Conservation (phyloP, 2,329 filamentous ascomycete genomes). For the Diaporthe batatas region DNA sequence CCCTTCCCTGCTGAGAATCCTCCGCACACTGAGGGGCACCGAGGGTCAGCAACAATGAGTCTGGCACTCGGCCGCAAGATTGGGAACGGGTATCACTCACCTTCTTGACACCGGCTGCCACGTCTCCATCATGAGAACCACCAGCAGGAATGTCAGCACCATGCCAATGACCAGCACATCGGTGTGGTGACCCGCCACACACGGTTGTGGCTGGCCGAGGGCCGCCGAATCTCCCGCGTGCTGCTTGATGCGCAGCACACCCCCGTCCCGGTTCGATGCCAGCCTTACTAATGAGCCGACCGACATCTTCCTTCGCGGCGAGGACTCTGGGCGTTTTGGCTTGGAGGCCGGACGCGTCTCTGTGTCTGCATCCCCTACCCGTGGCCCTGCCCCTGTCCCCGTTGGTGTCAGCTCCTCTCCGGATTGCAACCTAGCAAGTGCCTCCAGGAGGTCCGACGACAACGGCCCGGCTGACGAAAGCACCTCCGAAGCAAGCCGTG, state of each 20-base stretch:
- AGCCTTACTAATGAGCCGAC: slow-evolving; percentile 39
- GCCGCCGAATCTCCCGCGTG: slow-evolving; percentile 15
- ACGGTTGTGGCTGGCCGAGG: not conserved
- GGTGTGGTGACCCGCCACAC: slow-evolving; percentile 43
- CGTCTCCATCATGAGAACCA: slow-evolving; percentile 50
- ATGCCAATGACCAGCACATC: slow-evolving; percentile 51
- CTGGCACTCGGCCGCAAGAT: not conserved
- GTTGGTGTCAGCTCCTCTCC: not conserved
- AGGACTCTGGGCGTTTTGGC: not conserved
- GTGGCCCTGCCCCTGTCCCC: not conserved
- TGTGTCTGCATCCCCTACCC: not conserved
- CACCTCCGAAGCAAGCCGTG: slow-evolving; percentile 42
- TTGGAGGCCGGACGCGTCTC: not conserved
- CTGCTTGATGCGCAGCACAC: slow-evolving; percentile 17
- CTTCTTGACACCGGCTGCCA: slow-evolving; percentile 43
- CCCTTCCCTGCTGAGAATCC: slow-evolving; percentile 43
- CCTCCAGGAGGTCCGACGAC: slow-evolving; percentile 42
- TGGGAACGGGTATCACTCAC: slow-evolving; percentile 42
- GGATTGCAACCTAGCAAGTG: slow-evolving; percentile 25
- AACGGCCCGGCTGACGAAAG: slow-evolving; percentile 44
- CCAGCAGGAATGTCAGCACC: slow-evolving; percentile 48
- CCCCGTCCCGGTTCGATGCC: slow-evolving; percentile 2
- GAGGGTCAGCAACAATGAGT: not conserved
- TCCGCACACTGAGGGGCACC: slow-evolving; percentile 23
- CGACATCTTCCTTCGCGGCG: slow-evolving; percentile 26